Evolutionary conservation across 1,284 basidiomycete species (phyloP), one percentile per base, ranked within the genome.

Genomic region (Apiotrichum sp.): DNA sequence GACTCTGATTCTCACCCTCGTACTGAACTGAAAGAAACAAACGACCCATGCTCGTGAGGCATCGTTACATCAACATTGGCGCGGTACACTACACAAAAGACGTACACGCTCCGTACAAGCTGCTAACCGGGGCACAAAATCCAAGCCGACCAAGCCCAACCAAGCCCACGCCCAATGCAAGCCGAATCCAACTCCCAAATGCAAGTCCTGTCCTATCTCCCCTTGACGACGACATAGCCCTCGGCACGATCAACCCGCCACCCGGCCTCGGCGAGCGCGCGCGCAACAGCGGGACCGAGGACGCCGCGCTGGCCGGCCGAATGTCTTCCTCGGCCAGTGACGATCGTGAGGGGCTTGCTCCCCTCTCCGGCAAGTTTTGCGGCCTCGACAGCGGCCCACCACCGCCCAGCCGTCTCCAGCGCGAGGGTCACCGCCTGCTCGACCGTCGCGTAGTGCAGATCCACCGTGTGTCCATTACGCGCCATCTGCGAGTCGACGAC

Each of bases 261-360:
- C 1, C 53, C 56, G 6, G 66, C 70, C 29, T 68, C 73, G 1
- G 65, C 52, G 7, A 73, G 38, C 1, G 57, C 68, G 9, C 68
- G 71, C 8, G 65, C 61, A 8, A 77, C 69, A 7, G 68, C 70
- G 6, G 75, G 75, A 0, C 72, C 70, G 3, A 77, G 57, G 14
- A 77, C 72, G 14, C 70, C 73, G 33, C 56, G 56, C 8, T 65
- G 50, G 14, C 70, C 69, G 0, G 63, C 66, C 13, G 69, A 72
- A 61, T 77, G 75, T 34, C 66, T 65, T 11, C 75, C 75, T 11
- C 70, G 68, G 32, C 75, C 75, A 4, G 71, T 73, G 31, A 77
- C 64, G 29, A 77, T 64, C 11, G 52, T 50, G 46, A 74, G 57
- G 10, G 50, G 49, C 56, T 22, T 84, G 35, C 85, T 86, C 2